A percentile compares a stretch with the other conserved stretches of the same genome.
phyloP scores from a whole-genome alignment of 495 filamentous ascomycete genomes.

The Penicillium longicatenatum region DNA sequence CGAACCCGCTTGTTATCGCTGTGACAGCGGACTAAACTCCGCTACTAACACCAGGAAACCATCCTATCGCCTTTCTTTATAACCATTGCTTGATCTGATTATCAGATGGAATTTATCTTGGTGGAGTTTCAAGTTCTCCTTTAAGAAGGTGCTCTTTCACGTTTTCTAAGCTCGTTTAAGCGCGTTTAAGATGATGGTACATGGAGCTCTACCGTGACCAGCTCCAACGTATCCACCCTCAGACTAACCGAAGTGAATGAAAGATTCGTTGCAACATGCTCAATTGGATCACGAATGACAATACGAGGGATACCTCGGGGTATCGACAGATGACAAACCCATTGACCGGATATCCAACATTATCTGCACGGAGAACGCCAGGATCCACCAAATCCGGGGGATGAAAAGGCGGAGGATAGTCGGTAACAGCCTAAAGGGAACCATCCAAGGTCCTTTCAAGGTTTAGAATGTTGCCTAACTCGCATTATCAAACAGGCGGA shows the following conservation, averaged over 20 bases:
- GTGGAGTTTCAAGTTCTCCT: neutral
- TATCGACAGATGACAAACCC: neutral
- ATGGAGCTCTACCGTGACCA: neutral
- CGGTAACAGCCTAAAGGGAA: neutral
- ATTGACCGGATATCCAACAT: neutral
- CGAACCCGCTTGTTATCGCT: slow-evolving; percentile 8
- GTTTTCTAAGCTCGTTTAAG: neutral
- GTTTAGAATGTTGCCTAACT: neutral
- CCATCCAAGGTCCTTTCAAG: too few species aligned
- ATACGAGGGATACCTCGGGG: neutral
- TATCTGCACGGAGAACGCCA: neutral
- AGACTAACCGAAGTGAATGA: neutral
- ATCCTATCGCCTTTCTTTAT: neutral
- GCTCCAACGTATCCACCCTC: too few species aligned
- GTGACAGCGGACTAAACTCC: slow-evolving; percentile 16
- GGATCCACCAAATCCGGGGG: neutral
- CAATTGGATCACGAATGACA: neutral
- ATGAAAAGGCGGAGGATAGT: neutral
- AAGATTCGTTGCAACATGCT: neutral
- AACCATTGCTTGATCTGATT: neutral
- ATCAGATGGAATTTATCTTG: slow-evolving; percentile 1
- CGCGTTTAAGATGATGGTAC: neutral
- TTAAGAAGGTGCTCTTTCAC: neutral
- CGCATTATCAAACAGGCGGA: neutral
- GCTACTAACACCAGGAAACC: slow-evolving; percentile 12